These are phyloP conservation scores for Excoecaria cochinchinensis DNA, from an alignment of 345 rosid species.

Conservation along the genomic window DNA sequence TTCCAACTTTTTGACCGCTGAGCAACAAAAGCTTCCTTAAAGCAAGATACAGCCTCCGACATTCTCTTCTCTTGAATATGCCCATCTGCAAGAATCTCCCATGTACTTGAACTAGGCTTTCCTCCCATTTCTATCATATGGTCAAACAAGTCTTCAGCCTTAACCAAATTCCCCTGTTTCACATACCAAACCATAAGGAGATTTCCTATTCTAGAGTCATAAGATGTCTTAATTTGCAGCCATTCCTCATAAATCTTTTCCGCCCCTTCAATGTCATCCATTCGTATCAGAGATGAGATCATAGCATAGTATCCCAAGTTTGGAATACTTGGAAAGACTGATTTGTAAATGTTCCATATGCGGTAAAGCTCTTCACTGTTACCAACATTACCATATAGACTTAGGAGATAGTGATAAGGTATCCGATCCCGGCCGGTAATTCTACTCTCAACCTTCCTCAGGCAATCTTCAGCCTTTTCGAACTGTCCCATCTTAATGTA, in stretches of 20 bases:
- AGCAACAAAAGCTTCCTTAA: constrained; percentile 57
- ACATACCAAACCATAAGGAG: constrained; percentile 63
- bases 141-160: constrained; percentile 55
- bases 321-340: constrained; percentile 69
- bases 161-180: constrained; percentile 57
- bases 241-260: constrained; percentile 77
- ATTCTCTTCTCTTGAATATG: constrained; percentile 49
- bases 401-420: constrained; percentile 85
- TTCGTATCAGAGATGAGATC: constrained; percentile 64
- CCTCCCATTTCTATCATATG: constrained; percentile 74
- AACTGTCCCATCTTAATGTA: constrained; percentile 69
- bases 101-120: constrained; percentile 66
- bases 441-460: constrained; percentile 76
- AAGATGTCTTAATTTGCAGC: constrained; percentile 61
- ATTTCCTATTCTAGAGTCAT: constrained; percentile 82
- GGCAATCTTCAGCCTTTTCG: constrained; percentile 79
- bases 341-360: constrained; percentile 77
- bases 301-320: constrained; percentile 82
- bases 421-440: constrained; percentile 76
- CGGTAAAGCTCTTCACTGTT: constrained; percentile 69
- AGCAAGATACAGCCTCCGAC: constrained; percentile 58
- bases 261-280: constrained; percentile 72
- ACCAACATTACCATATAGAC: constrained; percentile 72
- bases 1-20: constrained; percentile 63
- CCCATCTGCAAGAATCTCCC: constrained; percentile 91